These are phyloP conservation scores for Hanseniaspora taiwanica DNA, from an alignment of 805 yeast species.

Conservation along the genomic window DNA sequence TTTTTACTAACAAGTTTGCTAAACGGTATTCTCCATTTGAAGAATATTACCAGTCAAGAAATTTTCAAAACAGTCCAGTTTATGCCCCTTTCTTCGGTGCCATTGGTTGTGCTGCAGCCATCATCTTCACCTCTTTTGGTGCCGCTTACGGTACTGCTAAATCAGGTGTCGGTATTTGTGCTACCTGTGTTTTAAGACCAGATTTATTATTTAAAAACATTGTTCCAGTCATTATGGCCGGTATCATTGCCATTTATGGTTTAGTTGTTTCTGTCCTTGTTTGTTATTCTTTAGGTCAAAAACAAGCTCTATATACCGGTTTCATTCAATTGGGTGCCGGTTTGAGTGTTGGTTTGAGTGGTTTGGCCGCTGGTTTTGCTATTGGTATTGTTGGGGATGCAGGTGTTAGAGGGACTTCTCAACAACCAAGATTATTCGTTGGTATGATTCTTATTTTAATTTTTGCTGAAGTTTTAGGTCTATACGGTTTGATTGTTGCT, in stretches of 20 bases:
- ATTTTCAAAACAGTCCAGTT: conserved; percentile 22
- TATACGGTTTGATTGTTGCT: conserved; percentile 97
- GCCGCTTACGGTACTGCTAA: conserved; percentile 99
- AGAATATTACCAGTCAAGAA: not conserved
- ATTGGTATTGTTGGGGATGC: conserved; percentile 99
- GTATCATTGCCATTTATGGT: conserved; percentile 98
- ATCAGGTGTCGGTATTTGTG: conserved; percentile 98
- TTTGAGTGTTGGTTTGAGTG: conserved; percentile 90
- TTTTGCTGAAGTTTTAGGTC: conserved; percentile 98
- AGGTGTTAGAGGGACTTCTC: conserved; percentile 97
- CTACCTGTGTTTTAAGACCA: conserved; percentile 94
- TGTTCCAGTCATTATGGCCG: conserved; percentile 98
- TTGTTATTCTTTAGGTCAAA: conserved; percentile 76
- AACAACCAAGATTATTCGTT: conserved; percentile 95
- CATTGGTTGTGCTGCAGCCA: conserved; percentile 98
- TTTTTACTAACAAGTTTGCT: no score
- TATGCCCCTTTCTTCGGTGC: conserved; percentile 93
- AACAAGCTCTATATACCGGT: conserved; percentile 90
- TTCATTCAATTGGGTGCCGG: conserved; percentile 98
- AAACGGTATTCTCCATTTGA: no score
- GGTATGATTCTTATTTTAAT: conserved; percentile 97
- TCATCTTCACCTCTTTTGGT: conserved; percentile 96
- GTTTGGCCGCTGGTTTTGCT: conserved; percentile 97
- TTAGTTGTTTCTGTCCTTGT: conserved; percentile 91
- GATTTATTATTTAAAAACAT: conserved; percentile 86